Conservation (phyloP, 495 filamentous ascomycete genomes). For the Penicillium goetzii region DNA sequence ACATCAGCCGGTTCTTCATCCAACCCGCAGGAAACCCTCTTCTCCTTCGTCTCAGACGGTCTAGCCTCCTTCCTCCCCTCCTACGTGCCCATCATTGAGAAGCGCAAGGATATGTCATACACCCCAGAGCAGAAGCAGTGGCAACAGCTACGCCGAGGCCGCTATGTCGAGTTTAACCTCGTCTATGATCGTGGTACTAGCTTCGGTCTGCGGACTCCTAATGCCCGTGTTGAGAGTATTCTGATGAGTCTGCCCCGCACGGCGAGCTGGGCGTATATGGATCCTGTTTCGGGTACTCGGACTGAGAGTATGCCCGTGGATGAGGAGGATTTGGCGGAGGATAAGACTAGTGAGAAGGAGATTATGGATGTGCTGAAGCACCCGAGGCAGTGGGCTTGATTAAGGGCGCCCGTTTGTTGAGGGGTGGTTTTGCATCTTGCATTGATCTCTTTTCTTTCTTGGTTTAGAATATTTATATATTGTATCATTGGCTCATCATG, state of each 20-base stretch:
- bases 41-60: conserved; percentile 86
- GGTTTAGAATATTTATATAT: neutral
- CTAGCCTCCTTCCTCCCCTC: conserved; percentile 86
- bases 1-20: conserved; percentile 55
- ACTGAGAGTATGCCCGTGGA: conserved; percentile 37
- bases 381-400: conserved; percentile 88
- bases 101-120: conserved; percentile 88
- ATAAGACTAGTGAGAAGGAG: conserved; percentile 61
- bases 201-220: conserved; percentile 92
- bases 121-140: conserved; percentile 85
- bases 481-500: conserved; percentile 5
- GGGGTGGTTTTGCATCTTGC: neutral
- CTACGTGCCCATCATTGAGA: conserved; percentile 86
- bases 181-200: conserved; percentile 95
- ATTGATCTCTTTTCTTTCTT: neutral
- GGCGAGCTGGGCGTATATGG: conserved; percentile 95
- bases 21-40: conserved; percentile 87
- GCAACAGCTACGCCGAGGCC: conserved; percentile 91
- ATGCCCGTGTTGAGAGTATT: conserved; percentile 91
- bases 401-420: neutral
- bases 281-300: conserved; percentile 56
- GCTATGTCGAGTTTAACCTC: conserved; percentile 98
- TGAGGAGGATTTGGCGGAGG: conserved; percentile 48
- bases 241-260: conserved; percentile 95
- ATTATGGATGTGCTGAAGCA: conserved; percentile 82